These are phyloP conservation scores for Novymonas esmeraldas DNA, from an alignment of 208 protist species.

Conservation along the genomic window DNA sequence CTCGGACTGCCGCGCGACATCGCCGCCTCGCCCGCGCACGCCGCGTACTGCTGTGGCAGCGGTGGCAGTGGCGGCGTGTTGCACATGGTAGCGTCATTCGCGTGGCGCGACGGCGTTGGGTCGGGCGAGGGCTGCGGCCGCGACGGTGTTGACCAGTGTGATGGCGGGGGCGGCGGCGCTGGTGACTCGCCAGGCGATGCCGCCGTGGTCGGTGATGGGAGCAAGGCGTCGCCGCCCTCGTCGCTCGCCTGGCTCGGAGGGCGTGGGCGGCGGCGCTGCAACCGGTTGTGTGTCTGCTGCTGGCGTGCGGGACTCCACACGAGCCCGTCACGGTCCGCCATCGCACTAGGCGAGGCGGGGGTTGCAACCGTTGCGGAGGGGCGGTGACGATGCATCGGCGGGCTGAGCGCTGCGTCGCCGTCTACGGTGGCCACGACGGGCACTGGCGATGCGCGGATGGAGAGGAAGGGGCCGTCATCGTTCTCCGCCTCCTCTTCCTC, in stretches of 20 bases:
- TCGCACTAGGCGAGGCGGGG: conserved; percentile 8
- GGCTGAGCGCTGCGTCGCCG: no score
- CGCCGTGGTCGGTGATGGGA: no score
- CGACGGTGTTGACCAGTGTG: neutral
- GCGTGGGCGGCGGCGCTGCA: conserved; percentile 11
- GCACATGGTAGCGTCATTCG: neutral
- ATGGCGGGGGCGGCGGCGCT: neutral
- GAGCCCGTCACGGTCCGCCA: conserved; percentile 29
- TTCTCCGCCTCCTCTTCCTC: no score
- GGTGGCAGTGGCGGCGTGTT: neutral
- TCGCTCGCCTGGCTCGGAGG: neutral
- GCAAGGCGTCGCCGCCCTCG: neutral
- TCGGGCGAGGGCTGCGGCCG: neutral
- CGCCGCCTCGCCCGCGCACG: no score
- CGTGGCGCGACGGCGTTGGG: no score
- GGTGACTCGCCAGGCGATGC: neutral
- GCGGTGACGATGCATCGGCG: neutral
- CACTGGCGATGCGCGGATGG: conserved; percentile 4
- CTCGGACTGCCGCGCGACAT: no score
- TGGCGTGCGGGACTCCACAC: conserved; percentile 37
- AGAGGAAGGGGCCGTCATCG: no score
- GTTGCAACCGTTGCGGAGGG: neutral
- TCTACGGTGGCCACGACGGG: no score
- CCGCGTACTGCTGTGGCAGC: neutral
- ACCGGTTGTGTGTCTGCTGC: conserved; percentile 16